Evolutionary conservation across 2,329 filamentous ascomycete species (phyloP).

Genomic region (Peltaster fructicola): DNA sequence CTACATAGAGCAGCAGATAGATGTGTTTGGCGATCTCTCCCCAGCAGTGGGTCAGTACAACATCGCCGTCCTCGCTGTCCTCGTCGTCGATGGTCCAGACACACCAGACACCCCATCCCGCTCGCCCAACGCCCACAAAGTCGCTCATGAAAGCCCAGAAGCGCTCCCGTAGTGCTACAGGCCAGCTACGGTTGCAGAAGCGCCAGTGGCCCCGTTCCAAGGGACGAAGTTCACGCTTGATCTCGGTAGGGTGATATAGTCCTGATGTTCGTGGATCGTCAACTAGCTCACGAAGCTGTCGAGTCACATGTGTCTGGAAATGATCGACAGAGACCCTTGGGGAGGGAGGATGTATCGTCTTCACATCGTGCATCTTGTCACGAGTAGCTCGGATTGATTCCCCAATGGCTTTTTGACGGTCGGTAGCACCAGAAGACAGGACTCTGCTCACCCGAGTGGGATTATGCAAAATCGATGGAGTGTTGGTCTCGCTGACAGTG

Average conservation of each 20-base stretch:
- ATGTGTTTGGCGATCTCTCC: conserved; percentile 54
- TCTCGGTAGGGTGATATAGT: conserved; percentile 17
- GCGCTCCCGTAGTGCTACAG: conserved; percentile 26
- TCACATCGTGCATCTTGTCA: too few relatives aligned
- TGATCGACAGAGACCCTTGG: conserved; percentile 8
- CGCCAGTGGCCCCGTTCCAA: conserved; percentile 69
- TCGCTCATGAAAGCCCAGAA: conserved; percentile 47
- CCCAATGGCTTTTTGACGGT: too few relatives aligned
- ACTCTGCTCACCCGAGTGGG: conserved; percentile 26
- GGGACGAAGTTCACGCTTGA: conserved; percentile 31
- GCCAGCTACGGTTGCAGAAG: conserved; percentile 42
- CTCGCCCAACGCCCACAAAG: conserved; percentile 39
- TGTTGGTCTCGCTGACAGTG: conserved; percentile 1
- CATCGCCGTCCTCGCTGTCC: conserved; percentile 15
- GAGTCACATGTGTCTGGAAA: conserved; percentile 16
- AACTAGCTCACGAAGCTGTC: conserved; percentile 13
- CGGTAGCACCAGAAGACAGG: too few relatives aligned
- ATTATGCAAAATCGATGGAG: conserved; percentile 8
- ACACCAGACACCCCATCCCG: conserved; percentile 51
- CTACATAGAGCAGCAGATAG: conserved; percentile 58
- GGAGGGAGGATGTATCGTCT: conserved; percentile 10
- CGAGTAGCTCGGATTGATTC: conserved; percentile 1
- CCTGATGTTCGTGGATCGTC: conserved; percentile 12
- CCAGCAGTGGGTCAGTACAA: conserved; percentile 63
- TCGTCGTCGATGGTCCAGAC: conserved; percentile 20